Percentiles rank a stretch among this genome's conserved stretches.
Evolutionary conservation across 331 rosid genomes (phyloP).

Genomic region (Malus hybrid): DNA sequence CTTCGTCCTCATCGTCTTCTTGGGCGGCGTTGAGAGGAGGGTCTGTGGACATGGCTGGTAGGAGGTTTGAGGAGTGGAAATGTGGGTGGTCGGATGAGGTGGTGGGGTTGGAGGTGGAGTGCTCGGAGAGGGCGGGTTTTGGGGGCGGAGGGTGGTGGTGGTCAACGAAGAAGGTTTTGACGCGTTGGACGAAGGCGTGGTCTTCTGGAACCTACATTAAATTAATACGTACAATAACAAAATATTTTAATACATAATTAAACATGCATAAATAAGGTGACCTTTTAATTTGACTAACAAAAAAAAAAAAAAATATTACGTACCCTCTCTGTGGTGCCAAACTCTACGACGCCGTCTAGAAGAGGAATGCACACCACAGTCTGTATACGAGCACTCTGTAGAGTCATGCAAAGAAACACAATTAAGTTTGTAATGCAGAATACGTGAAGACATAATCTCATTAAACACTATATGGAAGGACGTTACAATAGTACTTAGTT

Average conservation of each 20-base stretch:
- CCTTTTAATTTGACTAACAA: background rate
- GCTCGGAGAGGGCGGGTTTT: constrained; percentile 84
- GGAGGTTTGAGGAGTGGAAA: constrained; percentile 25
- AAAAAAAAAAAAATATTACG: too few species aligned
- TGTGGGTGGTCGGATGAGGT: constrained; percentile 47
- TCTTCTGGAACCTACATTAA: constrained; percentile 61
- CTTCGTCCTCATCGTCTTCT: constrained; percentile 27
- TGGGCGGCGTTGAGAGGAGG: constrained; percentile 15
- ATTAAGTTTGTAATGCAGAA: background rate
- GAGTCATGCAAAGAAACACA: background rate
- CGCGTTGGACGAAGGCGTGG: constrained; percentile 51
- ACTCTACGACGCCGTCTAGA: constrained; percentile 75
- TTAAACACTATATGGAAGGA: background rate
- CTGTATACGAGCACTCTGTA: constrained; percentile 69
- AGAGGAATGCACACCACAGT: constrained; percentile 93
- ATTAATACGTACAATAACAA: background rate
- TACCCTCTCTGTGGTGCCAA: constrained; percentile 79
- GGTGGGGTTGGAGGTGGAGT: constrained; percentile 81
- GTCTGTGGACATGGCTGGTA: constrained; percentile 13
- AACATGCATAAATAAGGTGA: background rate
- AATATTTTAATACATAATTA: background rate
- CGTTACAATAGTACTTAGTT: background rate
- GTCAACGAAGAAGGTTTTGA: constrained; percentile 57
- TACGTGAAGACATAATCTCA: background rate
- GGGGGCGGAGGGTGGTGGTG: constrained; percentile 42